A percentile compares a stretch with the other conserved stretches of the same genome.
These are phyloP conservation scores for Elsinoe perseae DNA, from an alignment of 2,329 filamentous ascomycete genomes.

Conservation along the genomic window DNA sequence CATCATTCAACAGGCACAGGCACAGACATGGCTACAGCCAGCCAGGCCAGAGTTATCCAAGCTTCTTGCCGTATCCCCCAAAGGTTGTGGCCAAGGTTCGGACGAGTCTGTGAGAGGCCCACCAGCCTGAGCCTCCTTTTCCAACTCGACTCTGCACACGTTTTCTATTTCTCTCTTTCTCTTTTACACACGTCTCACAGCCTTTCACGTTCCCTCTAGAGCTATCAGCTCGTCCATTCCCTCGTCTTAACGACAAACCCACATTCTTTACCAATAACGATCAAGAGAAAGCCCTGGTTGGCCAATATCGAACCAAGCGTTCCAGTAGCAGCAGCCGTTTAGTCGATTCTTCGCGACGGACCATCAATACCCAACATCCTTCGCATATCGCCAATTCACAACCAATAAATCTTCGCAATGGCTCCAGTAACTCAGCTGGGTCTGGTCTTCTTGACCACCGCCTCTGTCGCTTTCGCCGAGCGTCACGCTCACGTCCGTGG, in stretches of 20 bases:
- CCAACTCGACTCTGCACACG: constrained; percentile 4
- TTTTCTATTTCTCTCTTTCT: constrained; percentile 2
- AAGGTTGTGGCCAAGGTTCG: not conserved
- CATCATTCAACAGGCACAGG: constrained; percentile 9
- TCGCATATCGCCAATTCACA: constrained; percentile 1
- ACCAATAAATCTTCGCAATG: not conserved
- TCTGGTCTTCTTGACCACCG: constrained; percentile 13
- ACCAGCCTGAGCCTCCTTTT: constrained; percentile 14
- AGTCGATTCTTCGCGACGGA: not conserved
- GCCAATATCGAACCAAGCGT: constrained; percentile 8
- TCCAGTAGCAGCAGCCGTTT: constrained; percentile 14
- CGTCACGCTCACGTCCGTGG: constrained; percentile 8
- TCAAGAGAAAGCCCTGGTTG: constrained; percentile 8
- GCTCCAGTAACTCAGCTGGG: constrained; percentile 13
- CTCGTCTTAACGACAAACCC: constrained; percentile 13
- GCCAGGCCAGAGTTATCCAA: not conserved
- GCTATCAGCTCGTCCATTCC: constrained; percentile 15
- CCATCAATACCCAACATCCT: not conserved
- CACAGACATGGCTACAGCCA: constrained; percentile 9
- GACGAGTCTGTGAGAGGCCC: not conserved
- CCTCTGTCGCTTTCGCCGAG: constrained; percentile 12
- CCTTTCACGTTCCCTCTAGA: constrained; percentile 3
- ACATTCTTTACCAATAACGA: constrained; percentile 7
- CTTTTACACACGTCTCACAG: constrained; percentile 7
- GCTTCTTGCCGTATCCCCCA: not conserved